Evolutionary conservation across 2,329 filamentous ascomycete species (phyloP), one percentile per base, ranked within the genome.

Genomic region (Sporothrix brasiliensis): DNA sequence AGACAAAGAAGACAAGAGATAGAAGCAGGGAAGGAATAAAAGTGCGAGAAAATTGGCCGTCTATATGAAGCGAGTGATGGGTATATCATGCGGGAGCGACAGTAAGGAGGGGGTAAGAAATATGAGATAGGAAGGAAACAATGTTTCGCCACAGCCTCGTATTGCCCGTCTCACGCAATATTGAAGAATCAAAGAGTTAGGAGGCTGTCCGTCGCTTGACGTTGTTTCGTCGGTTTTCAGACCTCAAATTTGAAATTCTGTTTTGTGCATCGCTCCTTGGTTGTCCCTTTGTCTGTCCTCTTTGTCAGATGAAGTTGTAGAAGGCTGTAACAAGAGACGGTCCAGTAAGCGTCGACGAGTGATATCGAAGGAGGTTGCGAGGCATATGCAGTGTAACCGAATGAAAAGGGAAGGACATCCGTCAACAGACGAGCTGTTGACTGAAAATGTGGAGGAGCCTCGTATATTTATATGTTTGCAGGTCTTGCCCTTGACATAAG

Each of bases 361-460:
- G 54, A 27, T 50, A 47, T 53, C 41, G 14, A 21, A 66, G 44
- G 61, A 50, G 19, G 47, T 39, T 66, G 63, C 63, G 54, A 41
- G 27, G 54, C 24, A 58, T 53, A 67, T 69, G 71, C 58, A 27
- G 71, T 70, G 69, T 56, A 70, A 68, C 68, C 49, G 52, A 66
- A 47, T 41, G 6, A 61, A 69, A 61, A 58, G 44, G 69, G 67
- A 70, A 72, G 67, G 53, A 50, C 27, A 69, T 54, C 56, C 44
- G 44, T 61, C 27, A n/a, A 52, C 19, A 63, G 49, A 24, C 47
- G 21, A 52, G 27, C 21, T 39, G 27, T 68, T 72, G 73, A 71
- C 60, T 68, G 71, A 68, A 54, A 72, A 72, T 72, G 72, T 65
- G 71, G 63, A n/a, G 44, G 54, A 63, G 68, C 56, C 68, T 53